phyloP scores from a whole-genome alignment of 306 rosid species.

The Pyrus pyrifolia region DNA sequence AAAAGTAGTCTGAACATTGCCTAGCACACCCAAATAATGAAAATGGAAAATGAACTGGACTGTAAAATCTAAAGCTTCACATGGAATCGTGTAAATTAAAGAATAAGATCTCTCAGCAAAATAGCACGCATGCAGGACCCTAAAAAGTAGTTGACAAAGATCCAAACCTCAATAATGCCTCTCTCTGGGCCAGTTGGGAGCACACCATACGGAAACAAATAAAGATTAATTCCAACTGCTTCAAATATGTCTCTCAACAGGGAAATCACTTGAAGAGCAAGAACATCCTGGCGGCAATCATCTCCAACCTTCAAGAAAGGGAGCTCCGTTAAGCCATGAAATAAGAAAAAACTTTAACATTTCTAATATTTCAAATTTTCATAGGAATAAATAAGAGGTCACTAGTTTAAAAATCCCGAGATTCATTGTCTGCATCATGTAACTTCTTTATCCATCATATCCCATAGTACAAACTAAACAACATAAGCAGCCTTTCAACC shows the following conservation, averaged over 20 bases:
- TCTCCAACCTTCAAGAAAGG: slow-evolving; percentile 78
- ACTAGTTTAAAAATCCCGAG: not conserved
- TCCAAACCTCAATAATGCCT: slow-evolving; percentile 87
- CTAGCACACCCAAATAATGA: not conserved
- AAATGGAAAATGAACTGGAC: not conserved
- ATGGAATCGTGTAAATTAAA: not conserved
- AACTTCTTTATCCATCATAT: not conserved
- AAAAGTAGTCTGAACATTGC: not conserved
- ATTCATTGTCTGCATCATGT: not conserved
- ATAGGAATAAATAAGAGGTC: not conserved
- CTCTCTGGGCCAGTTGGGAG: slow-evolving; percentile 95
- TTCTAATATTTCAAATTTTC: not conserved
- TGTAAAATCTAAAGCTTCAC: not conserved
- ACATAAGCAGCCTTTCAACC: slow-evolving; percentile 1
- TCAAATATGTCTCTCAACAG: slow-evolving; percentile 91
- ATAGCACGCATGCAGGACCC: not conserved
- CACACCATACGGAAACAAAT: slow-evolving; percentile 90
- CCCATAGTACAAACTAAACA: not conserved
- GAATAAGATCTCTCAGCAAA: not conserved
- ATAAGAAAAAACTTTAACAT: not conserved
- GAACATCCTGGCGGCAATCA: slow-evolving; percentile 99
- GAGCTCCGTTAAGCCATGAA: slow-evolving; percentile 26
- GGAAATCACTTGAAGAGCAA: slow-evolving; percentile 96
- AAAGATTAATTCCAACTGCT: slow-evolving; percentile 86
- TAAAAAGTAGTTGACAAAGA: slow-evolving; percentile 3